These are phyloP conservation scores for Hypoxylon sp. DNA, from an alignment of 2,329 filamentous ascomycete species.

Conservation along the genomic window DNA sequence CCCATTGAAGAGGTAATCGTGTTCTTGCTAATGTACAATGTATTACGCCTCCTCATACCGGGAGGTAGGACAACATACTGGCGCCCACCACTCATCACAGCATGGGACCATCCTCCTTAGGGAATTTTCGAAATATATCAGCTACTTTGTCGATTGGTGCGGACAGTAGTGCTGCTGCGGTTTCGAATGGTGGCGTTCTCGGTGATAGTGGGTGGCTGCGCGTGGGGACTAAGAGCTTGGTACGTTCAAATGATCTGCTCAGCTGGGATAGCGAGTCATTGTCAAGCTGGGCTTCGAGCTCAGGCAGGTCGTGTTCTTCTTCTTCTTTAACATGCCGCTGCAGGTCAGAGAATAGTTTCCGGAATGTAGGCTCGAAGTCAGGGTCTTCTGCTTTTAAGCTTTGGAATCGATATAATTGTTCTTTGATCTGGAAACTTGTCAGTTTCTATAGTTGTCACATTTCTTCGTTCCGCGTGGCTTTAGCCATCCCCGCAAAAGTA, in stretches of 20 bases:
- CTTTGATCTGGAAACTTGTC: conserved; percentile 62
- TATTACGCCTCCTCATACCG: too few relatives aligned
- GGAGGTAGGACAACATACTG: neutral
- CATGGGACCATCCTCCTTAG: conserved; percentile 52
- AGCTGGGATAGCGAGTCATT: conserved; percentile 56
- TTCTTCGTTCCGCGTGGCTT: too few relatives aligned
- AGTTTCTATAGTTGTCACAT: neutral
- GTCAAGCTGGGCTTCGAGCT: conserved; percentile 62
- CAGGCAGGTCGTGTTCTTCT: conserved; percentile 64
- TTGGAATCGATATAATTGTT: conserved; percentile 66
- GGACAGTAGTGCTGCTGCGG: conserved; percentile 66
- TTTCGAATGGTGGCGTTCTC: conserved; percentile 70
- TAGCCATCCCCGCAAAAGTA: too few relatives aligned
- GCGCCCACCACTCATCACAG: neutral
- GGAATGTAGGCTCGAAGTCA: conserved; percentile 61
- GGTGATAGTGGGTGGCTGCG: conserved; percentile 66
- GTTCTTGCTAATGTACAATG: too few relatives aligned
- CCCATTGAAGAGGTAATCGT: too few relatives aligned
- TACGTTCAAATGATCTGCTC: conserved; percentile 63
- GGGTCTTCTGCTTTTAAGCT: conserved; percentile 58
- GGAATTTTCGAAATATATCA: conserved; percentile 71
- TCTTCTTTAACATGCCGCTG: conserved; percentile 65
- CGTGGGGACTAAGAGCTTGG: conserved; percentile 68
- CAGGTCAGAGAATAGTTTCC: conserved; percentile 61
- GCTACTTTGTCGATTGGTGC: conserved; percentile 70